Evolutionary conservation across 2,329 filamentous ascomycete species (phyloP), one percentile per base, ranked within the genome.

Genomic region (Diaporthe longicolla): DNA sequence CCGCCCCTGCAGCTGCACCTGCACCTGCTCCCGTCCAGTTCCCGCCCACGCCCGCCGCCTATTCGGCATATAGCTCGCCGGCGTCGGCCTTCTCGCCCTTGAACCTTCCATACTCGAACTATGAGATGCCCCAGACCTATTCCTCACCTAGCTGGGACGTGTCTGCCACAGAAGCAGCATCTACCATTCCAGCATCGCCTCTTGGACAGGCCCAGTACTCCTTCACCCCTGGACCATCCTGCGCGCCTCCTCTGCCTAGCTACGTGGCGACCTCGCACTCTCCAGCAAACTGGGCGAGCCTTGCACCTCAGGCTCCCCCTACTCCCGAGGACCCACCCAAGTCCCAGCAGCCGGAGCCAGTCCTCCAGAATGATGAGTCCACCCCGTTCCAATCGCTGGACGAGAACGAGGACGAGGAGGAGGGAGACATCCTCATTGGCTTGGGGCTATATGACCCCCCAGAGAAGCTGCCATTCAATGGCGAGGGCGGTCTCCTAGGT

Each of bases 361-460:
- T 81, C 26, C 80, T 87, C 13, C 81, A 87, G 43, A 81, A 87
- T 15, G 88, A 91, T 63, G 88, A 89, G 73, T 80, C 83, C 8
- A 85, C 87, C 66, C 82, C 85, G 15, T 89, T 87, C 75, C 84
- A 88, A 72, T 77, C 87, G 8, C 82, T 90, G 32, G 87, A 88
- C 43, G 87, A 90, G 52, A 80, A 84, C 15, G 85, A 89, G 63
- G 90, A 90, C 37, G 81, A 76, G 37, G 73, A 87, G 35, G 85
- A 89, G 19, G 92, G 91, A 50, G 93, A 95, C 79, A 92, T 95
- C 74, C 87, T 96, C 1, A 88, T 95, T n/a, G 94, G 94, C 26
- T 92, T 97, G 89, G 94, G 94, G 0, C 88, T 97, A 0, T 97
- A 97, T 81, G 94, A 95, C 78, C 85, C 89, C 6, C 93, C 93